These are phyloP conservation scores for Sarcomyxa edulis DNA, from an alignment of 768 basidiomycete species.

Conservation along the genomic window DNA sequence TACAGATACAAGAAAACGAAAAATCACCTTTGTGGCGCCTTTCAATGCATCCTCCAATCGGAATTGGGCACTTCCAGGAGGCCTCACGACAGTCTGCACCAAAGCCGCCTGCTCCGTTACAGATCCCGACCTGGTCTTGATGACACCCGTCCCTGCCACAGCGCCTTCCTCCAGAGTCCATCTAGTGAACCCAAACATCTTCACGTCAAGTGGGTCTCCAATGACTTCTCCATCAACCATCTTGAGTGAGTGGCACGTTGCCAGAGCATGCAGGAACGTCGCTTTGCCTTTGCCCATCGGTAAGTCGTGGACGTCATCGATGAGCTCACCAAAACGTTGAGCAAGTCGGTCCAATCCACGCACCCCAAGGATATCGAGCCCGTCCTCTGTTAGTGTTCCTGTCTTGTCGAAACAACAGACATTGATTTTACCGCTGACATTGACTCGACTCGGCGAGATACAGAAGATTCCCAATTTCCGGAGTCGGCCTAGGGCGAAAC, in stretches of 20 bases:
- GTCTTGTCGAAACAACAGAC: constrained; percentile 99
- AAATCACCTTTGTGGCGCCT: constrained; percentile 75
- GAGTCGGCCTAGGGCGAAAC: constrained; percentile 87
- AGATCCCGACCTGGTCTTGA: constrained; percentile 56
- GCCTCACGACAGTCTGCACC: constrained; percentile 94
- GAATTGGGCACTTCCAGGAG: constrained; percentile 90
- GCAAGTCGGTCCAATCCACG: constrained; percentile 74
- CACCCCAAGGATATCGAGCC: constrained; percentile 93
- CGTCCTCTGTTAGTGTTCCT: constrained; percentile 96
- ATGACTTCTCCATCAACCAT: constrained; percentile 83
- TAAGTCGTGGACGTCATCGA: constrained; percentile 82
- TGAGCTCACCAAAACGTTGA: constrained; percentile 84
- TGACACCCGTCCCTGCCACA: constrained; percentile 61
- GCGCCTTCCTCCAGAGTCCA: constrained; percentile 96
- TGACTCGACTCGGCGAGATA: constrained; percentile 93
- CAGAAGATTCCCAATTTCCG: constrained; percentile 89
- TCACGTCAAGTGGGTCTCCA: constrained; percentile 93
- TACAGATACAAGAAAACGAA: constrained; percentile 13
- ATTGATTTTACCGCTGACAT: constrained; percentile 93
- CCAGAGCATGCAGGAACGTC: constrained; percentile 84
- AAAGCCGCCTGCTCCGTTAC: constrained; percentile 76
- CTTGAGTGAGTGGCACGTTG: constrained; percentile 95
- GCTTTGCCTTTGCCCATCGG: constrained; percentile 70
- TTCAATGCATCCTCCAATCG: constrained; percentile 90
- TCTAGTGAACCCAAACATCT: constrained; percentile 97